phyloP scores from a whole-genome alignment of 805 yeast genomes.

The Nakazawaea peltata region DNA sequence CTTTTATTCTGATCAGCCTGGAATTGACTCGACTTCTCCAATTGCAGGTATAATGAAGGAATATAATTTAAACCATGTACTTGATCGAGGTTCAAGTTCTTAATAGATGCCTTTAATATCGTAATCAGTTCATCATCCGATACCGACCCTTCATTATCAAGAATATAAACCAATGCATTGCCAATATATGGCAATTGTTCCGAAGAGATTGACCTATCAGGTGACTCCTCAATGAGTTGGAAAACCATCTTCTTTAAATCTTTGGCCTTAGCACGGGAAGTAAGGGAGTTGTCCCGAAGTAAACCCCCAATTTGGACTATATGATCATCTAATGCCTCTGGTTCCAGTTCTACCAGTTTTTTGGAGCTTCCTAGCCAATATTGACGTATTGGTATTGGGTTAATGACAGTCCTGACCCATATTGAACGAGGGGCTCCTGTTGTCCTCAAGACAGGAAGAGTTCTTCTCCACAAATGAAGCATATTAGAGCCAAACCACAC shows the following conservation, averaged over 20 bases:
- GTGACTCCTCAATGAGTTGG: slow-evolving; percentile 4
- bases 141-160: slow-evolving; percentile 10
- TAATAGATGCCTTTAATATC: slow-evolving; percentile 7
- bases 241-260: slow-evolving; percentile 4
- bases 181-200: slow-evolving; percentile 1
- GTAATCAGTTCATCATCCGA: slow-evolving; percentile 8
- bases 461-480: too few relatives aligned
- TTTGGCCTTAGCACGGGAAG: neutral
- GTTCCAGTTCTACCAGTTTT: too few relatives aligned
- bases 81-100: slow-evolving; percentile 3
- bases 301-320: slow-evolving; percentile 1
- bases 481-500: too few relatives aligned
- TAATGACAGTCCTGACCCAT: too few relatives aligned
- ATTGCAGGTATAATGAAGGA: slow-evolving; percentile 23
- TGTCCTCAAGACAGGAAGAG: too few relatives aligned
- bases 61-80: slow-evolving; percentile 16
- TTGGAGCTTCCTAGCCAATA: too few relatives aligned
- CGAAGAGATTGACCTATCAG: neutral
- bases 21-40: slow-evolving; percentile 20
- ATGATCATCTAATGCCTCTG: slow-evolving; percentile 1
- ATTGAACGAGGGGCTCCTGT: too few relatives aligned
- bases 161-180: slow-evolving; percentile 2
- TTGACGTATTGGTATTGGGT: too few relatives aligned
- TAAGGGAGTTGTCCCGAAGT: neutral
- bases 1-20: slow-evolving; percentile 14